Percentiles rank a stretch among this genome's conserved stretches.
These are phyloP conservation scores for Perkinsus marinus DNA, from an alignment of 169 alveolate species.

Conservation along the genomic window DNA sequence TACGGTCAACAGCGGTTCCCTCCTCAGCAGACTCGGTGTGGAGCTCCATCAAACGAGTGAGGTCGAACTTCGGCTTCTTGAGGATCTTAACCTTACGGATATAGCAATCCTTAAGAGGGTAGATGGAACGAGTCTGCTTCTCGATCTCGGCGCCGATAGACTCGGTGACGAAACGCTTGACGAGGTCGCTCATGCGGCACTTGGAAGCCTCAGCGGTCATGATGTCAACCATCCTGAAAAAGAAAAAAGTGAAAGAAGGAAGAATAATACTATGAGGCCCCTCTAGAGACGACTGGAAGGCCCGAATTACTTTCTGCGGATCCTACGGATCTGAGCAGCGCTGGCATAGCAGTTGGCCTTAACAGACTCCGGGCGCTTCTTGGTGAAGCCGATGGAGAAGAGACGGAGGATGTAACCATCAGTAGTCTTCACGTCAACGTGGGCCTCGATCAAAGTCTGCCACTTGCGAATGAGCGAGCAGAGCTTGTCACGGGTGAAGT, in stretches of 20 bases:
- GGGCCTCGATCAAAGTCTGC: conserved; percentile 91
- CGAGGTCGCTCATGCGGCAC: conserved; percentile 81
- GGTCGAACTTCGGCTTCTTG: conserved; percentile 90
- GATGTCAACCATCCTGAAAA: conserved; percentile 76
- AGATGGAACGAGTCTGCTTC: conserved; percentile 82
- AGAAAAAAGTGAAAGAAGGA: neutral
- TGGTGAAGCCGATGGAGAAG: conserved; percentile 93
- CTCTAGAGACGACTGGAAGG: too few species aligned
- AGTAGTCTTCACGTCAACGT: conserved; percentile 86
- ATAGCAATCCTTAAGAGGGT: conserved; percentile 89
- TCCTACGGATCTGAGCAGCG: conserved; percentile 78
- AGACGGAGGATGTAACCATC: conserved; percentile 89
- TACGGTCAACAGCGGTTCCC: neutral
- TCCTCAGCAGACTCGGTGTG: neutral
- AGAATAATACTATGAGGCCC: too few species aligned
- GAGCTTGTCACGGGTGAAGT: conserved; percentile 88
- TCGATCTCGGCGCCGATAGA: conserved; percentile 88
- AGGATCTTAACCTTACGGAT: conserved; percentile 90
- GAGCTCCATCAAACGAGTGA: conserved; percentile 19
- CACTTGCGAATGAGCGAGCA: conserved; percentile 90
- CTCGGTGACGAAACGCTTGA: conserved; percentile 76
- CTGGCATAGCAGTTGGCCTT: conserved; percentile 92
- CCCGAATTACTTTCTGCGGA: conserved; percentile 63
- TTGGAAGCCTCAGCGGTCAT: conserved; percentile 83
- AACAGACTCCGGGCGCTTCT: conserved; percentile 48